Evolutionary conservation across 176 grass and related monocot species (phyloP).

Genomic region (Musa acuminata): DNA sequence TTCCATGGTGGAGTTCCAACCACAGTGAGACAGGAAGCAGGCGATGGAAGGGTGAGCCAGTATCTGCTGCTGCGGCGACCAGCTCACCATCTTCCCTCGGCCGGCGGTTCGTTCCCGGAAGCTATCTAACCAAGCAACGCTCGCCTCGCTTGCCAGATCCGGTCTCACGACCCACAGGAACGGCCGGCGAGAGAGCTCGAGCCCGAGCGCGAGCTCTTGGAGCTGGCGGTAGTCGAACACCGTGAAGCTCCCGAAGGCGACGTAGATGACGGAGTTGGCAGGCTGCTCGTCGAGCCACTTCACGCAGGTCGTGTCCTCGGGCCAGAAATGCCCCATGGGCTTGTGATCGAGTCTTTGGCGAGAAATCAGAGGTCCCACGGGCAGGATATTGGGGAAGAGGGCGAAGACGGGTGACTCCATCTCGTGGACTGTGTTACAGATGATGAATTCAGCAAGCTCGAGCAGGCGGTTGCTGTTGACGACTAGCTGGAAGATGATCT

Average conservation of each 20-base stretch:
- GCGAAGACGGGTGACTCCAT: conserved; percentile 29
- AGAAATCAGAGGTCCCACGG: conserved; percentile 27
- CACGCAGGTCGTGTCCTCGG: conserved; percentile 19
- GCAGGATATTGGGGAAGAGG: conserved; percentile 2
- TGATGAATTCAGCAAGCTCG: conserved; percentile 17
- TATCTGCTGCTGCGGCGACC: conserved; percentile 61
- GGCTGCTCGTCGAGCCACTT: conserved; percentile 41
- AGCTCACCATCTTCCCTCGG: conserved; percentile 33
- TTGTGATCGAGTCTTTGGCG: not conserved
- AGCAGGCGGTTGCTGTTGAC: not conserved
- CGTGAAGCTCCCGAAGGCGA: conserved; percentile 62
- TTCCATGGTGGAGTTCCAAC: conserved; percentile 78
- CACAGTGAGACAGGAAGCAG: conserved; percentile 72
- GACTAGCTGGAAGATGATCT: not conserved
- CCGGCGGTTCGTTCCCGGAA: conserved; percentile 24
- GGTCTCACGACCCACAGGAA: conserved; percentile 65
- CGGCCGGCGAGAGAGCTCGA: conserved; percentile 31
- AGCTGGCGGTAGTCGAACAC: conserved; percentile 34
- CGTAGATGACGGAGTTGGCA: conserved; percentile 37
- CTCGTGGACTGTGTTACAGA: conserved; percentile 34
- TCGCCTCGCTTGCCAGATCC: conserved; percentile 30
- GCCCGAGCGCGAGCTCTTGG: conserved; percentile 45
- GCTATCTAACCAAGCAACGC: conserved; percentile 32
- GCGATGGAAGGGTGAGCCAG: conserved; percentile 49
- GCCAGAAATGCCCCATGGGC: conserved; percentile 32